Evolutionary conservation across 2,329 filamentous ascomycete species (phyloP).

Genomic region (Aphanoascus verrucosus): DNA sequence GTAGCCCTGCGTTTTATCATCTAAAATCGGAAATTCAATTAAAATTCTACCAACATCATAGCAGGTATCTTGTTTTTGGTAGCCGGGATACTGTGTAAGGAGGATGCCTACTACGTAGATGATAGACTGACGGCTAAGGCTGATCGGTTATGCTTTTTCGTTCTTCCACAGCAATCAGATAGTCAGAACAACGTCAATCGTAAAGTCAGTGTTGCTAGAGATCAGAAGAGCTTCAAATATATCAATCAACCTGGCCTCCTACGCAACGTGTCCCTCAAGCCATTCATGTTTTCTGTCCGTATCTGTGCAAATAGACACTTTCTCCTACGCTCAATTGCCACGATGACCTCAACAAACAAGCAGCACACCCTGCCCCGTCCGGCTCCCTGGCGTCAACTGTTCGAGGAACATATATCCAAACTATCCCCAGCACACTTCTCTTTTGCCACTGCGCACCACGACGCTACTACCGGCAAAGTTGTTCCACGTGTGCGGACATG

Average conservation of each 20-base stretch:
- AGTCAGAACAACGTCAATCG: too few relatives aligned
- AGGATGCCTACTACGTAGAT: too few relatives aligned
- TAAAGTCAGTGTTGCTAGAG: too few relatives aligned
- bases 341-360: background rate
- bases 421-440: constrained; percentile 12
- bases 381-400: constrained; percentile 14
- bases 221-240: background rate
- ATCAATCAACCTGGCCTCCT: background rate
- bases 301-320: background rate
- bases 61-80: too few relatives aligned
- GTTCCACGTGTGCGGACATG: constrained; percentile 59
- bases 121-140: too few relatives aligned
- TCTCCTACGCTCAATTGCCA: background rate
- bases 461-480: constrained; percentile 9
- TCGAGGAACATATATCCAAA: constrained; percentile 9
- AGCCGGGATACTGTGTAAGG: too few relatives aligned
- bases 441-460: constrained; percentile 12
- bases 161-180: too few relatives aligned
- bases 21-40: too few relatives aligned
- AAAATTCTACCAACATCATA: too few relatives aligned
- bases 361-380: background rate
- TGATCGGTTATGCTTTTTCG: too few relatives aligned
- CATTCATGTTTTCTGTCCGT: background rate
- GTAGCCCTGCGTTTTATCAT: too few relatives aligned
- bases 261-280: background rate